Conservation (phyloP, 495 filamentous ascomycete species). For the Schizothecium vesticola region DNA sequence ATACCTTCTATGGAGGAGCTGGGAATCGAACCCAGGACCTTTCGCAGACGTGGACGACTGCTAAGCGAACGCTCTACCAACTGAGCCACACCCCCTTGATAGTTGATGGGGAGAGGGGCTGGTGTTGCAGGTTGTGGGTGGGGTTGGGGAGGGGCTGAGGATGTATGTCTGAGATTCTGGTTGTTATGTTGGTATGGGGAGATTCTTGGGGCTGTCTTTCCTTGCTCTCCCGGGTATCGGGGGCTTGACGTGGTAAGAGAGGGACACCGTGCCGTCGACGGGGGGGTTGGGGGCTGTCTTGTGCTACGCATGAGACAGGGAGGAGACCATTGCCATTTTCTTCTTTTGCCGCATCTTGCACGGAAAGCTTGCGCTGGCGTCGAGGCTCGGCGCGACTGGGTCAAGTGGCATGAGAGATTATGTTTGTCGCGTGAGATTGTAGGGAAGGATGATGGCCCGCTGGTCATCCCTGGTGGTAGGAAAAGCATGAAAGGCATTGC, state of each 20-base stretch:
- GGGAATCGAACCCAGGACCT: constrained; percentile 4
- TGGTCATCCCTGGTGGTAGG: no score
- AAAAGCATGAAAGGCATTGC: neutral
- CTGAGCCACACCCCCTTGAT: neutral
- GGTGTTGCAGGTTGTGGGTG: neutral
- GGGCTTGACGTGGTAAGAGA: neutral
- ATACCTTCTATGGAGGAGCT: neutral
- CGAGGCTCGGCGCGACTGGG: neutral
- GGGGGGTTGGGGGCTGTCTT: neutral
- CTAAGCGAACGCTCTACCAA: neutral
- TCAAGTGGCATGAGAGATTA: no score
- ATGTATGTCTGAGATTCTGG: no score
- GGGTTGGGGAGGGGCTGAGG: neutral
- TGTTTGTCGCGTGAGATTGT: no score
- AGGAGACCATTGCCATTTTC: neutral
- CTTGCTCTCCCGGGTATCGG: neutral
- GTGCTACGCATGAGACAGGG: neutral
- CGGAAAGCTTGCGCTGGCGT: neutral
- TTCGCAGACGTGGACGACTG: neutral
- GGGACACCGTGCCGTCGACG: neutral
- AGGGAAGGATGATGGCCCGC: no score
- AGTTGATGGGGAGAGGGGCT: neutral
- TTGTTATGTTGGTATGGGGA: neutral
- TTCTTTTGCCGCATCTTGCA: neutral
- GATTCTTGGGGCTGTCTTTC: neutral